Conservation (phyloP, 495 filamentous ascomycete genomes). For the Penicillium egyptiacum region DNA sequence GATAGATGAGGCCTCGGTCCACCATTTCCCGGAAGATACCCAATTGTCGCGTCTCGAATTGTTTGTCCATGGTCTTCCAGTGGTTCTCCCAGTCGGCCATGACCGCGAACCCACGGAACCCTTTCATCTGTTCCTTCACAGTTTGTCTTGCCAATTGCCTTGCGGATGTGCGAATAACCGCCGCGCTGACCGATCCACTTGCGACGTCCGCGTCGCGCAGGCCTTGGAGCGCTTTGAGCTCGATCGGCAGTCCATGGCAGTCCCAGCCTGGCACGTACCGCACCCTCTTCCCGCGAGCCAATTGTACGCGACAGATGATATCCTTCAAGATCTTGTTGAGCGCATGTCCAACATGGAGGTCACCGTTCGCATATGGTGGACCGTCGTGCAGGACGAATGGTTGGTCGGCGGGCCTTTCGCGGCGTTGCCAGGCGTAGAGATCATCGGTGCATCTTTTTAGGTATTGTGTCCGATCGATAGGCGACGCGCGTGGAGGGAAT, state of each 20-base stretch:
- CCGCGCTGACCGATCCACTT: conserved; percentile 28
- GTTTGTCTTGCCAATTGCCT: conserved; percentile 70
- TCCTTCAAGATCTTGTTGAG: conserved; percentile 98
- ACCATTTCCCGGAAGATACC: conserved; percentile 84
- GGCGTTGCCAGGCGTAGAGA: conserved; percentile 83
- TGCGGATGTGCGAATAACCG: conserved; percentile 67
- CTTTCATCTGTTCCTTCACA: conserved; percentile 75
- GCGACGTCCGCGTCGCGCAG: conserved; percentile 31
- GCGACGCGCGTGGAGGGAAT: conserved; percentile 55
- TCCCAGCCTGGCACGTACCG: conserved; percentile 97
- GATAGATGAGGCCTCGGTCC: conserved; percentile 78
- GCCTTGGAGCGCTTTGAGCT: conserved; percentile 86
- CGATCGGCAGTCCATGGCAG: conserved; percentile 96
- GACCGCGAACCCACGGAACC: conserved; percentile 79
- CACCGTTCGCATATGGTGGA: conserved; percentile 94
- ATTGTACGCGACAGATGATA: conserved; percentile 76
- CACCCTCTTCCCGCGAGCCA: conserved; percentile 73
- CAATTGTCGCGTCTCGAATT: conserved; percentile 85
- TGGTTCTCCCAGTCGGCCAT: conserved; percentile 93
- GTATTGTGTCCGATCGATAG: conserved; percentile 59
- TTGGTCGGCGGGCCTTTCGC: conserved; percentile 55
- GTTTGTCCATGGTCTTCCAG: conserved; percentile 89
- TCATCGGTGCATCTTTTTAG: conserved; percentile 79
- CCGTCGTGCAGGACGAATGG: conserved; percentile 91
- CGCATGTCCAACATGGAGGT: conserved; percentile 94